Conservation (phyloP, 2,329 filamentous ascomycete genomes). For the Blumeriella jaapii region DNA sequence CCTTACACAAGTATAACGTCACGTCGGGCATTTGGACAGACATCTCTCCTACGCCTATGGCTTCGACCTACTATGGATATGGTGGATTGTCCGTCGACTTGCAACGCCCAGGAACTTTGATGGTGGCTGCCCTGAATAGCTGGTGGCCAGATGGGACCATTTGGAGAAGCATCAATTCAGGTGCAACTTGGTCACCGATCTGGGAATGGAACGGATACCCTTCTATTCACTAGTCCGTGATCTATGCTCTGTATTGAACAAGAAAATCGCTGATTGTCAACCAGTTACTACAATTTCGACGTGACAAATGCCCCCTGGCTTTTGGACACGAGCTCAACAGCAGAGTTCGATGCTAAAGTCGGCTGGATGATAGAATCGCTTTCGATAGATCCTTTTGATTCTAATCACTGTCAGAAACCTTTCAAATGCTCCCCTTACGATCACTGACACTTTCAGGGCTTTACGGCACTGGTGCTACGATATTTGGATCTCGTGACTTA, state of each 20-base stretch:
- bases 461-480: slow-evolving; percentile 46
- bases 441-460: slow-evolving; percentile 29
- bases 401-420: slow-evolving; percentile 34
- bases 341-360: slow-evolving; percentile 24
- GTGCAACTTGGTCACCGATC: slow-evolving; percentile 29
- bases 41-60: slow-evolving; percentile 38
- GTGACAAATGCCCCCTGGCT: slow-evolving; percentile 17
- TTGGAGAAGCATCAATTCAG: slow-evolving; percentile 43
- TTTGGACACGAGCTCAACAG: slow-evolving; percentile 13
- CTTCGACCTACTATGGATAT: slow-evolving; percentile 36
- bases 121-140: slow-evolving; percentile 44
- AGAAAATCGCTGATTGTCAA: background rate
- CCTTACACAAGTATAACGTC: slow-evolving; percentile 41
- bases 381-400: slow-evolving; percentile 46
- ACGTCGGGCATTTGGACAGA: slow-evolving; percentile 38
- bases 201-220: slow-evolving; percentile 11
- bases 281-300: slow-evolving; percentile 15
- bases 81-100: slow-evolving; percentile 43
- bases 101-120: slow-evolving; percentile 41
- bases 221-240: slow-evolving; percentile 1
- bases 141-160: slow-evolving; percentile 49
- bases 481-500: slow-evolving; percentile 34
- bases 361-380: slow-evolving; percentile 52
- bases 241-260: background rate
- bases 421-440: background rate